Evolutionary conservation across 139 green algal species (phyloP).

Genomic region (Eudorina sp.): DNA sequence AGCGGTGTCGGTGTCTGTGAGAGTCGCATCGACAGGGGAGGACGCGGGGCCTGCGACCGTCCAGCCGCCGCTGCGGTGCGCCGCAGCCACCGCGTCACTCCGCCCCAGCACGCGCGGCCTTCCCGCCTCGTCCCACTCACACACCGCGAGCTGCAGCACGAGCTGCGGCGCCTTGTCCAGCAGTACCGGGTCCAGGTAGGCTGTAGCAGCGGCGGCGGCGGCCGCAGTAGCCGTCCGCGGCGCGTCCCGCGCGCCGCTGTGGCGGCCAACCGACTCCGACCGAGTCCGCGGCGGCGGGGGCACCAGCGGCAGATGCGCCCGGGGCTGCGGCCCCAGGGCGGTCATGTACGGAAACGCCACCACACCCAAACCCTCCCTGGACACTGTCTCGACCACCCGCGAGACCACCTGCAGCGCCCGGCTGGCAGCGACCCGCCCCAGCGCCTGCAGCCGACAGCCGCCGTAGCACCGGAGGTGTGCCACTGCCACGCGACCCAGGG

Average conservation of each 20-base stretch:
- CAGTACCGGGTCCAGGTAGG: background rate
- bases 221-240: background rate
- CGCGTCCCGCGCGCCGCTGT: background rate
- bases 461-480: background rate
- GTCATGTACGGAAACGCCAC: background rate
- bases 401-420: background rate
- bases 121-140: background rate
- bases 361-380: background rate
- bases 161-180: conserved; percentile 34
- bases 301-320: no score
- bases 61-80: no score
- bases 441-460: background rate
- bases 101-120: no score
- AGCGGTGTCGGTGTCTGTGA: no score
- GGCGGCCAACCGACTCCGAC: background rate
- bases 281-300: no score
- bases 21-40: no score
- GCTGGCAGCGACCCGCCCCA: background rate
- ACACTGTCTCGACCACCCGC: background rate
- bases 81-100: no score
- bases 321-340: background rate
- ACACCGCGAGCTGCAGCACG: conserved; percentile 6
- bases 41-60: no score
- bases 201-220: no score
- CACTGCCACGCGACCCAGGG: background rate